Percentiles rank a stretch among this genome's conserved stretches.
Evolutionary conservation across 129 eudicot genomes (phyloP).

Genomic region (Mikania micrantha): DNA sequence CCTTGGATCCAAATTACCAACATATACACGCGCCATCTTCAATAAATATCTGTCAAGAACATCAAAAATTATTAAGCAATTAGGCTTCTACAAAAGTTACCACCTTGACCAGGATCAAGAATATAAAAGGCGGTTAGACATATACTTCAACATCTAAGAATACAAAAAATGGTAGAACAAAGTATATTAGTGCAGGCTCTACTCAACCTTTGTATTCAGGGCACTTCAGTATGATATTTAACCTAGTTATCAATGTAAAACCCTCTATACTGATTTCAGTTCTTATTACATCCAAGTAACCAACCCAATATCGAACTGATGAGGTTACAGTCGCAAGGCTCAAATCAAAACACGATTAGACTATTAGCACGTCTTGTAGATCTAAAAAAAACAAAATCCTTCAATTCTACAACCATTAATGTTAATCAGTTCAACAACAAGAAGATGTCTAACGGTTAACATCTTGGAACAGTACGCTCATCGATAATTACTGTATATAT

Average conservation of each 20-base stretch:
- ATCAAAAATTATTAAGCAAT: neutral
- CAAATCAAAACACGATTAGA: neutral
- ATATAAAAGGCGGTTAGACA: neutral
- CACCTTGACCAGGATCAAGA: neutral
- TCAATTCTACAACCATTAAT: neutral
- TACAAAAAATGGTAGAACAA: neutral
- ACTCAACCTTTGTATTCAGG: neutral
- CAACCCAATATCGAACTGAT: neutral
- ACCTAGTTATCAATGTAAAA: constrained; percentile 9
- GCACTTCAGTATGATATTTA: neutral
- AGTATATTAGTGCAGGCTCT: neutral
- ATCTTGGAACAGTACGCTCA: neutral
- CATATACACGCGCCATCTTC: constrained; percentile 76
- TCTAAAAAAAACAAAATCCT: neutral
- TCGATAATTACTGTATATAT: neutral
- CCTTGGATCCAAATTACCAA: constrained; percentile 77
- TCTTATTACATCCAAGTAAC: neutral
- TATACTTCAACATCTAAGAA: neutral
- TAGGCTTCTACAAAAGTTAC: neutral
- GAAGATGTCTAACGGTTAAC: neutral
- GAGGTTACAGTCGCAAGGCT: neutral
- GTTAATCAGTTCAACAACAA: neutral
- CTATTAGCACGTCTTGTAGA: constrained; percentile 3
- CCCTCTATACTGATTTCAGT: neutral
- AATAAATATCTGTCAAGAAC: constrained; percentile 25